Percentiles rank a stretch among this genome's conserved stretches.
phyloP scores from a whole-genome alignment of 2,329 filamentous ascomycete species.

The Calonectria montana region DNA sequence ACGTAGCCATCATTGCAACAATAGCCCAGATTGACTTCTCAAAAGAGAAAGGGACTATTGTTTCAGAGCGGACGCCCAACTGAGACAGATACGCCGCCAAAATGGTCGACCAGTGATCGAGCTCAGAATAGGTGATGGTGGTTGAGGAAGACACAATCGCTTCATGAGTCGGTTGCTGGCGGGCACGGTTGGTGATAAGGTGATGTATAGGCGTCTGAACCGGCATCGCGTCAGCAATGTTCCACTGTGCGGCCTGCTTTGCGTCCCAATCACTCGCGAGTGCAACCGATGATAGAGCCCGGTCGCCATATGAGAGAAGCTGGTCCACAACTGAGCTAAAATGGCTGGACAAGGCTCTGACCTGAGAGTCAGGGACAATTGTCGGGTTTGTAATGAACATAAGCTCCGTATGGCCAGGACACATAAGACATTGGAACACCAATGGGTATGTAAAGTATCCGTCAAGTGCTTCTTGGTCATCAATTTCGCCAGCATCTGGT shows the following conservation, averaged over 20 bases:
- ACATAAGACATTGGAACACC: neutral
- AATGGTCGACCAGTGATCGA: slow-evolving; percentile 14
- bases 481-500: slow-evolving; percentile 17
- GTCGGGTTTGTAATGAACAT: neutral
- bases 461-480: neutral
- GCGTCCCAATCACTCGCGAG: neutral
- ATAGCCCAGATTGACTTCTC: slow-evolving; percentile 27
- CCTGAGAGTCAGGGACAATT: neutral
- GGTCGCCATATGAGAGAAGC: neutral
- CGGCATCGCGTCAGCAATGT: neutral
- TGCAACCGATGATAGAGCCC: neutral
- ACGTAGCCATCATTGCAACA: slow-evolving; percentile 46
- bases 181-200: slow-evolving; percentile 22
- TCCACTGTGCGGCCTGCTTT: neutral
- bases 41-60: slow-evolving; percentile 22
- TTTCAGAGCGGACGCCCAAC: slow-evolving; percentile 10
- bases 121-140: slow-evolving; percentile 31
- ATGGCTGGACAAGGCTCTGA: neutral
- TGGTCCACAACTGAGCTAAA: neutral
- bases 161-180: slow-evolving; percentile 9
- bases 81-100: slow-evolving; percentile 7
- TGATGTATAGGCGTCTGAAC: slow-evolving; percentile 30
- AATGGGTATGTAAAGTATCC: slow-evolving; percentile 9
- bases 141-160: slow-evolving; percentile 38
- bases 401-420: neutral